A percentile compares a stretch with the other conserved stretches of the same genome.
Conservation (phyloP, 2,329 filamentous ascomycete species). For the Cordyceps cicadae region DNA sequence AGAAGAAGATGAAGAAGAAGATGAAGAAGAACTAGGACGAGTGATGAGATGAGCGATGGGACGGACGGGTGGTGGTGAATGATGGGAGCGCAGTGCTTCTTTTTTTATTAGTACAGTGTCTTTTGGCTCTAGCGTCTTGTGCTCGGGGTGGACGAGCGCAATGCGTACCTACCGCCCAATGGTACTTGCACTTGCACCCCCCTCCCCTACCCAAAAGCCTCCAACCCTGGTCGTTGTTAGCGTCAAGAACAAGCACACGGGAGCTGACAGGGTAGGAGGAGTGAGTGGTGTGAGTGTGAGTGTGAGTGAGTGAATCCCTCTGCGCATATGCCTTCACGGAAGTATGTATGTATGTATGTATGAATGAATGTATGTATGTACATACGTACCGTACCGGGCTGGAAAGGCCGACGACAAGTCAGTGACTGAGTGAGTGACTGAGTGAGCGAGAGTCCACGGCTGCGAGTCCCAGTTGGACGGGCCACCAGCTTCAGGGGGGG, state of each 20-base stretch:
- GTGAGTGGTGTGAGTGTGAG: too few species aligned
- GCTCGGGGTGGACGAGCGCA: conserved; percentile 2
- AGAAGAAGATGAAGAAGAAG: background rate
- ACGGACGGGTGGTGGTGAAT: background rate
- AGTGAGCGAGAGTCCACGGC: background rate
- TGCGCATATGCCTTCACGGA: background rate
- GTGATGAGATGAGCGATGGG: background rate
- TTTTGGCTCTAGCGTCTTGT: conserved; percentile 10
- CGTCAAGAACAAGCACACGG: background rate
- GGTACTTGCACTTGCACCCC: background rate
- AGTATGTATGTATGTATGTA: too few species aligned
- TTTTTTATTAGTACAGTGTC: conserved; percentile 7
- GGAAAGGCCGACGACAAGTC: background rate
- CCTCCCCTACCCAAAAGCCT: background rate
- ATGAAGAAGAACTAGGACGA: background rate
- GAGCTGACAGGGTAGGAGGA: background rate
- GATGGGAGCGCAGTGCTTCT: conserved; percentile 2
- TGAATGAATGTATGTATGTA: too few species aligned
- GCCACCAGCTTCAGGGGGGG: conserved; percentile 7
- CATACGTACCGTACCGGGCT: background rate
- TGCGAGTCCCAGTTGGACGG: conserved; percentile 4
- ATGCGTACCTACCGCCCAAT: background rate
- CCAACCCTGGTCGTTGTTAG: conserved; percentile 1
- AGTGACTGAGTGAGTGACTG: too few species aligned
- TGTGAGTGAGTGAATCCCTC: background rate